Base-by-base conservation (phyloP, 306 rosid species). In the Fagus sylvatica region DNA sequence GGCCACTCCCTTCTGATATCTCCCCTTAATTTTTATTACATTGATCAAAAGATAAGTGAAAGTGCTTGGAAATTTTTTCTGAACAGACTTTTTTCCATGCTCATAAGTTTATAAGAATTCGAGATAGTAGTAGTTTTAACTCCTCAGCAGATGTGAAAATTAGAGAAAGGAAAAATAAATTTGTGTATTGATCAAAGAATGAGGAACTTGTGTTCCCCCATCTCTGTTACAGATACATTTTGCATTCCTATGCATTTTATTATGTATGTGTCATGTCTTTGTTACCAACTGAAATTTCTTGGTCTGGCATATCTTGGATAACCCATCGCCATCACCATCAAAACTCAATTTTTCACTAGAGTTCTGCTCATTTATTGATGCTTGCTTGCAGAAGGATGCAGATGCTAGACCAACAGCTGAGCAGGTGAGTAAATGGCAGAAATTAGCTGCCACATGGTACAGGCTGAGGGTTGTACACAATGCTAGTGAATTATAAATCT, bases 331-430 rank as follows among this genome's bases (percentile, higher is more conserved):
- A 39, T 88, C 96, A 5, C 98, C 98, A 59, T 79, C 96, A 70
- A 85, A 89, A 69, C 89, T 87, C n/a, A 83, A 85, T 2, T 89
- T 95, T 87, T 95, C 99, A 40, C 86, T 93, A 2, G 99, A 95
- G 74, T 95, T 95, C 79, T 89, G 95, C 87, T 93, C 96, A 7
- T 95, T 95, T 74, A 86, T 95, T 62, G 97, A 93, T 87, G 89
- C 89, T 65, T 95, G 99, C 89, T 86, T 95, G 82, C 91, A 85
- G 78, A 95, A 95, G 87, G 93, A 93, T 85, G 87, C 96, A 74
- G 99, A 95, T 70, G 74, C 68, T 56, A 89, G 98, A 79, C 98
- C 98, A 76, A 92, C 98, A 22, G 98, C 98, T 56, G 98, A 95
- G 68, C 93, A 92, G 90, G 98, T 89, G 43, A 84, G 86, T 76